A percentile compares a stretch with the other conserved stretches of the same genome.
Conservation (phyloP, 371 early-diverging fungal species). For the Mucor piriformis region DNA sequence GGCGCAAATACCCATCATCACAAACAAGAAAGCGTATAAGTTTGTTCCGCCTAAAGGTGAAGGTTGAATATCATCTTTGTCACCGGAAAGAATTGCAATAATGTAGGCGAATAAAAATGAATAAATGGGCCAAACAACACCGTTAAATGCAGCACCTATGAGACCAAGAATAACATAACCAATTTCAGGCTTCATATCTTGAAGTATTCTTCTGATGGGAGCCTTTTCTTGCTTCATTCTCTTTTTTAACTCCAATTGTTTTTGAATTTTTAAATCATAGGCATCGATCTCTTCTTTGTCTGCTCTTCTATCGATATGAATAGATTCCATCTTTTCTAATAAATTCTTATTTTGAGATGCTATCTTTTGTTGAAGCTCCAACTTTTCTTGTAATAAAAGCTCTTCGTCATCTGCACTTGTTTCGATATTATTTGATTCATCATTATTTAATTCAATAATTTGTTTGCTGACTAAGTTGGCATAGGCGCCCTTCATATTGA, state of each 20-base stretch:
- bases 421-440: neutral
- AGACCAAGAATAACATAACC: conserved; percentile 33
- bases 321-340: neutral
- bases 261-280: conserved; percentile 36
- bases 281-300: conserved; percentile 22
- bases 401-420: neutral
- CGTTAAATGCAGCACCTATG: conserved; percentile 52
- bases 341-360: neutral
- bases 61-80: conserved; percentile 29
- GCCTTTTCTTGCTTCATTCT: conserved; percentile 43
- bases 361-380: conserved; percentile 18
- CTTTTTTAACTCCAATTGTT: conserved; percentile 43
- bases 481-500: conserved; percentile 49
- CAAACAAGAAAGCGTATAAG: conserved; percentile 76
- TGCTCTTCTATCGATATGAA: neutral
- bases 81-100: conserved; percentile 2
- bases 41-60: conserved; percentile 54
- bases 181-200: conserved; percentile 42
- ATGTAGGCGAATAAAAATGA: conserved; percentile 9
- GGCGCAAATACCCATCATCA: conserved; percentile 53
- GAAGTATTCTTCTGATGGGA: conserved; percentile 41
- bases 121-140: conserved; percentile 41
- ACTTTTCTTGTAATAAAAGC: conserved; percentile 5
- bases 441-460: neutral
- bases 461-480: conserved; percentile 54